Evolutionary conservation across 2,329 filamentous ascomycete genomes (phyloP), one percentile per base, ranked within the genome.

Genomic region (Microdochium paspali): DNA sequence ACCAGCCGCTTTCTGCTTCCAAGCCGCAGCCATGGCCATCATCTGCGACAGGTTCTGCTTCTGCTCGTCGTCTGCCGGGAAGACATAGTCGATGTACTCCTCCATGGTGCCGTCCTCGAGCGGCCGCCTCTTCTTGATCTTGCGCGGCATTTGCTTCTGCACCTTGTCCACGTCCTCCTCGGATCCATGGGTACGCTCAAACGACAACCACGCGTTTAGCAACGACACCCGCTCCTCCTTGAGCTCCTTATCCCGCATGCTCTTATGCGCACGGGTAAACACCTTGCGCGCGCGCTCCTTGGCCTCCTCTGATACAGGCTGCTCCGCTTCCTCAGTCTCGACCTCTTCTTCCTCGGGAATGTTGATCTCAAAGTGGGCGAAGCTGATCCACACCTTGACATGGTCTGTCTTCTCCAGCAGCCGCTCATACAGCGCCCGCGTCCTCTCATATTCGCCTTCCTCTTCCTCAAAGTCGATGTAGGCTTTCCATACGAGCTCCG

Each of bases 391-490:
- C 50, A 98, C 93, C 74, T 97, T 98, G 73, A 96, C 90, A 62
- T 98, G 93, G 60, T 93, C 85, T n/a, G 93, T 95, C 80, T 94
- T 96, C 59, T 88, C 76, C 40, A 98, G 77, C 12, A 98, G 76
- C 7, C 91, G 81, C 70, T 97, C 91, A 68, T 97, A 98, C 42
- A 98, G 72, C 3, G 72, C 71, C 44, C 93, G 78, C 4, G 90
- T 89, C 44, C 83, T 76, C 46, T 90, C 88, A 65, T 91, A 96
- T 65, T 96, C 89, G 59, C 84, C 87, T 65, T 95, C 89, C 58
- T 95, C 89, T 62, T 97, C 91, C 67, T 98, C 93, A 61, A 97
- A 97, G 66, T 98, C 93, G 57, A 98, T 97, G 66, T 95, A 98
- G 1, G 90, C 83, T 69, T 97, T 97, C 93, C 93, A 98, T 2